Percentiles rank a stretch among this genome's conserved stretches.
Conservation (phyloP, 2,329 filamentous ascomycete genomes). For the Neofusicoccum ribis region DNA sequence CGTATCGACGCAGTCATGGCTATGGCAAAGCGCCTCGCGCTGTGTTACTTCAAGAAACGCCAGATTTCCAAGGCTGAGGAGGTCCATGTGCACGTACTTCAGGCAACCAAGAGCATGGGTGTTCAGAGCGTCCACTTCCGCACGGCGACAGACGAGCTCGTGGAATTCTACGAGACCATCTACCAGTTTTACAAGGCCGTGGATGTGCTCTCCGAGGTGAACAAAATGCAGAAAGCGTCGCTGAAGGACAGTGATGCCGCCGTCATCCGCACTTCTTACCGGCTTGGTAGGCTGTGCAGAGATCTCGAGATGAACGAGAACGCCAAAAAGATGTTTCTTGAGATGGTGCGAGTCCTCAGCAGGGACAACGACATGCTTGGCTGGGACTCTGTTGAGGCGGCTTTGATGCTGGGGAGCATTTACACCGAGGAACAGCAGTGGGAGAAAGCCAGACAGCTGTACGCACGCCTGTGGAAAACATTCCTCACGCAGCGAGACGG, state of each 20-base stretch:
- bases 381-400: slow-evolving; percentile 48
- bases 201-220: slow-evolving; percentile 32
- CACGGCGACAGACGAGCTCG: slow-evolving; percentile 25
- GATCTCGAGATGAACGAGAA: slow-evolving; percentile 43
- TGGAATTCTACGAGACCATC: slow-evolving; percentile 31
- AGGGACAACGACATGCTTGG: slow-evolving; percentile 28
- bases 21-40: slow-evolving; percentile 28
- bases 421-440: slow-evolving; percentile 50
- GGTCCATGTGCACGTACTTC: slow-evolving; percentile 32
- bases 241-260: slow-evolving; percentile 42
- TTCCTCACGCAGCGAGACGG: slow-evolving; percentile 46
- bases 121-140: slow-evolving; percentile 27
- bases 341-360: slow-evolving; percentile 26
- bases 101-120: slow-evolving; percentile 24
- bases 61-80: slow-evolving; percentile 29
- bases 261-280: slow-evolving; percentile 51
- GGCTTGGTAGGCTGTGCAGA: slow-evolving; percentile 42
- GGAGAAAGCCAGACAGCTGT: slow-evolving; percentile 43
- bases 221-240: slow-evolving; percentile 25
- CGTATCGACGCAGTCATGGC: slow-evolving; percentile 20
- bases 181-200: slow-evolving; percentile 31
- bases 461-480: slow-evolving; percentile 46
- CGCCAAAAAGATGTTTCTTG: slow-evolving; percentile 40
- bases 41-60: slow-evolving; percentile 30
- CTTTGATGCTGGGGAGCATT: slow-evolving; percentile 45